These are phyloP conservation scores for Chromosphaera perkinsii DNA, from an alignment of 208 protist species.

Conservation along the genomic window DNA sequence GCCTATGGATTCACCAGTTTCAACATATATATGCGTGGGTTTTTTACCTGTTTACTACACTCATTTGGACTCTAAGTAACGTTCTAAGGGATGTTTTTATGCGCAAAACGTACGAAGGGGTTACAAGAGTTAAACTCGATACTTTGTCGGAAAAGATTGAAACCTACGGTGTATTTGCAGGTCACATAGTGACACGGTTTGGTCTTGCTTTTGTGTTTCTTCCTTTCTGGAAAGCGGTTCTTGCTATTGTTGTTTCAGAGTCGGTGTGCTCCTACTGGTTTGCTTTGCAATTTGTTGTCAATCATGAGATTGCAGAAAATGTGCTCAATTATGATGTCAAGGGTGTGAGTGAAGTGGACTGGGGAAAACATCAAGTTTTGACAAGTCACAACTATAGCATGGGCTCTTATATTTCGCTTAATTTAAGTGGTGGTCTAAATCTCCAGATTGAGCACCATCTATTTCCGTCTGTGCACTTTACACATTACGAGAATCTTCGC, in stretches of 20 bases:
- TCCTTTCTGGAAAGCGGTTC: slow-evolving; percentile 18
- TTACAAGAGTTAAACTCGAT: not conserved
- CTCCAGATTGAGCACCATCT: slow-evolving; percentile 50
- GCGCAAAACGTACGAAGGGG: not conserved
- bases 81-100: slow-evolving; percentile 19
- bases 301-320: slow-evolving; percentile 43
- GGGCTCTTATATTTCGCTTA: slow-evolving; percentile 30
- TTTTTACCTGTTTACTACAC: slow-evolving; percentile 32
- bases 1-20: slow-evolving; percentile 35
- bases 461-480: slow-evolving; percentile 43
- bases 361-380: slow-evolving; percentile 38
- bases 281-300: slow-evolving; percentile 42
- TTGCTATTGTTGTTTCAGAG: slow-evolving; percentile 28
- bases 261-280: slow-evolving; percentile 26
- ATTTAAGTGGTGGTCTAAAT: slow-evolving; percentile 41
- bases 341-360: slow-evolving; percentile 19
- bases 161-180: slow-evolving; percentile 5
- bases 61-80: slow-evolving; percentile 36
- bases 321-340: too few relatives aligned
- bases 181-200: slow-evolving; percentile 23
- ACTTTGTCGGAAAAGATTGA: not conserved
- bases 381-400: slow-evolving; percentile 34
- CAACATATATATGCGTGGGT: slow-evolving; percentile 46
- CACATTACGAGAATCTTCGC: slow-evolving; percentile 31
- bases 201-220: slow-evolving; percentile 37